These are phyloP conservation scores for Myxozyma lipomycoides DNA, from an alignment of 805 yeast genomes.

Conservation along the genomic window DNA sequence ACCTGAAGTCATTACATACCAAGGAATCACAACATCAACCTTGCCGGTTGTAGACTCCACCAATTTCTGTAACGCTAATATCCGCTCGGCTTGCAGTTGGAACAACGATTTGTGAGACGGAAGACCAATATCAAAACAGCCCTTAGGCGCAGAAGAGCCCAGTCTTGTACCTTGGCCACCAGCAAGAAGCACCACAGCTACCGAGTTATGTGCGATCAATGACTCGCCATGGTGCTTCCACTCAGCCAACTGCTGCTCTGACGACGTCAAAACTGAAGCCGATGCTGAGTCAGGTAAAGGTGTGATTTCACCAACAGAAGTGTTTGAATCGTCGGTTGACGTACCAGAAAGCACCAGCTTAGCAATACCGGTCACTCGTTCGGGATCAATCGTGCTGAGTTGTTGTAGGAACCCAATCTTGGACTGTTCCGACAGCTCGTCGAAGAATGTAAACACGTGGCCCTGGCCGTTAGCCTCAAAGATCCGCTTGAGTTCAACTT, in stretches of 20 bases:
- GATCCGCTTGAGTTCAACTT: conserved; percentile 11
- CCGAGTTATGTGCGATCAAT: conserved; percentile 66
- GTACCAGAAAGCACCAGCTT: conserved; percentile 29
- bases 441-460: conserved; percentile 42
- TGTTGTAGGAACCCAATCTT: conserved; percentile 35
- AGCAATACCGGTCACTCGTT: conserved; percentile 34
- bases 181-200: conserved; percentile 89
- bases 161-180: conserved; percentile 98
- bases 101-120: conserved; percentile 83
- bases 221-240: conserved; percentile 58
- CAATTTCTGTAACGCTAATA: conserved; percentile 57
- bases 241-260: conserved; percentile 34
- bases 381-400: conserved; percentile 39
- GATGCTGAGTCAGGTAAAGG: conserved; percentile 29
- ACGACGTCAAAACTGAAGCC: conserved; percentile 34
- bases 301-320: conserved; percentile 6
- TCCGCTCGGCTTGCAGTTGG: conserved; percentile 88
- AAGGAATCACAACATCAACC: conserved; percentile 47
- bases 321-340: background rate
- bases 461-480: conserved; percentile 40
- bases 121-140: conserved; percentile 82
- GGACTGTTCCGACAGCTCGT: conserved; percentile 33
- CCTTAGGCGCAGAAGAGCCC: conserved; percentile 88
- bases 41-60: conserved; percentile 40
- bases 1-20: conserved; percentile 94